These are phyloP conservation scores for Talaromyces atroroseus DNA, from an alignment of 2,329 filamentous ascomycete genomes.

Conservation along the genomic window DNA sequence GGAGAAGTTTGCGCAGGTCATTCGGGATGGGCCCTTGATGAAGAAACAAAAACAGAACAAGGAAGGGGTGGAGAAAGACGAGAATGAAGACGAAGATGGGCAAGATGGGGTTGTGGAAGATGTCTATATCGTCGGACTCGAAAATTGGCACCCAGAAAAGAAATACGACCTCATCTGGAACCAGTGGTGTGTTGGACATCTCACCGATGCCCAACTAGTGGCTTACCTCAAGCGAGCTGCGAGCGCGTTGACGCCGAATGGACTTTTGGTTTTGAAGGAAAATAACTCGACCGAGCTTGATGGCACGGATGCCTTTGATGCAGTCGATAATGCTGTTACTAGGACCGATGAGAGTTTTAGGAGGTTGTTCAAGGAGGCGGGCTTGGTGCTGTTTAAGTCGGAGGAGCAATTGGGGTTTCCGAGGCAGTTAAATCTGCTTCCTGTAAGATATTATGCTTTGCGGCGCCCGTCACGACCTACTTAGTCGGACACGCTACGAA, in stretches of 20 bases:
- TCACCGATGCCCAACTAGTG: conserved; percentile 68
- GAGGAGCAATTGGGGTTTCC: conserved; percentile 71
- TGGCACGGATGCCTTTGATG: conserved; percentile 65
- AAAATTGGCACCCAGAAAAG: conserved; percentile 58
- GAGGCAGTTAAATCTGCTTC: conserved; percentile 56
- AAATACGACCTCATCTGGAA: conserved; percentile 79
- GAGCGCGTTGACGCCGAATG: conserved; percentile 38
- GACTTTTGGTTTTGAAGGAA: conserved; percentile 69
- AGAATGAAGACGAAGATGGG: background rate
- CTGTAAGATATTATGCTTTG: conserved; percentile 74
- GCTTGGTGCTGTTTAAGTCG: conserved; percentile 60
- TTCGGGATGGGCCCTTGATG: conserved; percentile 40
- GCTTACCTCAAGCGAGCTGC: conserved; percentile 61
- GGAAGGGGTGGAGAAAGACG: too few relatives aligned
- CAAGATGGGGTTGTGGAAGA: conserved; percentile 51
- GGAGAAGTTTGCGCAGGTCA: conserved; percentile 65
- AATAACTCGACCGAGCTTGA: conserved; percentile 57
- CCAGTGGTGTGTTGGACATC: conserved; percentile 84
- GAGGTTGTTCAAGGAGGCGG: conserved; percentile 62
- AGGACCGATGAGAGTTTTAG: conserved; percentile 68
- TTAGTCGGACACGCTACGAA: background rate
- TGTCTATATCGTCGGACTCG: conserved; percentile 67
- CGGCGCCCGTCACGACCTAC: conserved; percentile 45
- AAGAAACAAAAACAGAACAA: background rate
- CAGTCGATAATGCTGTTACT: conserved; percentile 70